Conservation (phyloP, 148 eudicot species). For the Cornus kousa region DNA sequence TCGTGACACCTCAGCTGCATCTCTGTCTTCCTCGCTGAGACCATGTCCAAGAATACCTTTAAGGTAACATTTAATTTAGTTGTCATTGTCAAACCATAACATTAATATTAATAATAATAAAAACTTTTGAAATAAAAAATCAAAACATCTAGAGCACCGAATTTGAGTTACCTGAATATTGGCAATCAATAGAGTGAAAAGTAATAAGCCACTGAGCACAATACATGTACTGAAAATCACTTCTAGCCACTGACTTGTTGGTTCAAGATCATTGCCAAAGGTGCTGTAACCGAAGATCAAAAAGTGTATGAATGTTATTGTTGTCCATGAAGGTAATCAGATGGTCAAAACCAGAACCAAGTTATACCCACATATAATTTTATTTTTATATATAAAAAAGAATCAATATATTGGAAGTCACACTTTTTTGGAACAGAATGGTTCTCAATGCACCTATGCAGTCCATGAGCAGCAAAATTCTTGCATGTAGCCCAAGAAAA, state of each 20-base stretch:
- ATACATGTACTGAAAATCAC: conserved; percentile 24
- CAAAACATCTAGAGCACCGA: background rate
- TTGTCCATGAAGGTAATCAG: no score
- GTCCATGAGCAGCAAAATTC: background rate
- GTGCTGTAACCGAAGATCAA: conserved; percentile 23
- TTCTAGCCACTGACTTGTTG: conserved; percentile 26
- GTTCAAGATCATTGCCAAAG: conserved; percentile 35
- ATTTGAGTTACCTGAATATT: conserved; percentile 36
- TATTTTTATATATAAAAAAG: no score
- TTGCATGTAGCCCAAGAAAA: no score
- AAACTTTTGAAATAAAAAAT: no score
- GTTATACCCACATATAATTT: no score
- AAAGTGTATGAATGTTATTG: no score
- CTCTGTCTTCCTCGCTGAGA: conserved; percentile 68
- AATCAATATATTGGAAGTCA: no score
- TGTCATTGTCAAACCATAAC: no score
- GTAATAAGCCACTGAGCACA: conserved; percentile 32
- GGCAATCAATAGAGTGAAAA: conserved; percentile 35
- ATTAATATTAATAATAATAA: no score
- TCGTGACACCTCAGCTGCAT: conserved; percentile 79
- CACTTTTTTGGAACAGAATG: background rate
- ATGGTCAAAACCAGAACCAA: no score
- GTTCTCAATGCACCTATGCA: background rate
- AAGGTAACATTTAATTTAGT: no score
- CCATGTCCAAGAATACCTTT: conserved; percentile 75